Conservation (phyloP, 2,329 filamentous ascomycete genomes). For the Lachnellula cervina region DNA sequence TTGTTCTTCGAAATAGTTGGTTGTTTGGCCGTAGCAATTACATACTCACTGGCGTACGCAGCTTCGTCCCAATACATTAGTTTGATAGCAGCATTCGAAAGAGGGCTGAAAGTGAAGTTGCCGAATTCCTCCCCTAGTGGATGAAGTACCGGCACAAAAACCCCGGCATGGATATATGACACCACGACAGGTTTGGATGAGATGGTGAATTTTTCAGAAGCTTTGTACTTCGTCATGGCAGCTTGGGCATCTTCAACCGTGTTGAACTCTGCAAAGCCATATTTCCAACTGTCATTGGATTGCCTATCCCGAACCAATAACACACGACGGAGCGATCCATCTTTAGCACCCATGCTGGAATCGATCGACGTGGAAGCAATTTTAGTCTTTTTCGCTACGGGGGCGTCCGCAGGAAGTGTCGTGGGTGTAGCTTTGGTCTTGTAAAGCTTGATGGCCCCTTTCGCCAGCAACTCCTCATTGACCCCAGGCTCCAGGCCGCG, state of each 20-base stretch:
- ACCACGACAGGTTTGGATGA: conserved; percentile 66
- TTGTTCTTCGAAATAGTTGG: conserved; percentile 29
- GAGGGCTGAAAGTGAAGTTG: conserved; percentile 62
- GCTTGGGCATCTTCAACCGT: conserved; percentile 70
- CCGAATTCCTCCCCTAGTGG: conserved; percentile 50
- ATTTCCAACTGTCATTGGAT: conserved; percentile 70
- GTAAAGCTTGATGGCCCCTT: conserved; percentile 69
- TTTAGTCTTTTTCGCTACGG: conserved; percentile 38
- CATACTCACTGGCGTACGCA: conserved; percentile 63
- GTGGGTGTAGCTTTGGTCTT: conserved; percentile 42
- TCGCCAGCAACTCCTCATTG: conserved; percentile 66
- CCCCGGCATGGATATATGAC: conserved; percentile 76
- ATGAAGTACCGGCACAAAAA: conserved; percentile 71
- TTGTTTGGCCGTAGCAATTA: conserved; percentile 50
- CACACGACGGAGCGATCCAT: conserved; percentile 70
- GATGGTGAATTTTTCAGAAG: conserved; percentile 71
- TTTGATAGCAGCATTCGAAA: conserved; percentile 62
- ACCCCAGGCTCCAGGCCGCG: conserved; percentile 66
- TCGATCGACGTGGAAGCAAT: conserved; percentile 49
- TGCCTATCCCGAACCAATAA: conserved; percentile 70
- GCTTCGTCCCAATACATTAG: conserved; percentile 74
- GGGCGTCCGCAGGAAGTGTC: conserved; percentile 32
- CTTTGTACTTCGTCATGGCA: conserved; percentile 66
- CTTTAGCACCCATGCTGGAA: conserved; percentile 56
- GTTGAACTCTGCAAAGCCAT: conserved; percentile 80